A percentile compares a stretch with the other conserved stretches of the same genome.
Conservation (phyloP, 2,329 filamentous ascomycete genomes). For the Gaeumannomyces tritici region DNA sequence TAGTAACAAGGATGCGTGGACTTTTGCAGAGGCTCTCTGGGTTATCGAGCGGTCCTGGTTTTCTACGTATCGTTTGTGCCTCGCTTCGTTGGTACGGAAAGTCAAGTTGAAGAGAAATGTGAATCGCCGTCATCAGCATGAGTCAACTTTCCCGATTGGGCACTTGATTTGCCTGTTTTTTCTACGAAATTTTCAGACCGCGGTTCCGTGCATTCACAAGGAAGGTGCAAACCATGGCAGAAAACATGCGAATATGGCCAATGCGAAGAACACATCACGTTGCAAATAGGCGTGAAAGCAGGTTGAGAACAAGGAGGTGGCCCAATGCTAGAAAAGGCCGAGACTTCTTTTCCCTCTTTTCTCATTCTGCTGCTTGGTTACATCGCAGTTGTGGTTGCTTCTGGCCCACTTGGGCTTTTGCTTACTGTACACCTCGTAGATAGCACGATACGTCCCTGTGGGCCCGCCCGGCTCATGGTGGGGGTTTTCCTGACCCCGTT, state of each 20-base stretch:
- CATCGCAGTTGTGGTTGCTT: background rate
- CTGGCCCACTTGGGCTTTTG: background rate
- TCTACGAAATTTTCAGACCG: background rate
- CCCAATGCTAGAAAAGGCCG: too few species aligned
- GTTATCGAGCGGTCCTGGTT: background rate
- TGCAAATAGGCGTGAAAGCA: too few species aligned
- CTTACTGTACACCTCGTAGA: too few species aligned
- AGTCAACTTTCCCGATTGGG: constrained; percentile 2
- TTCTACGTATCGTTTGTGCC: background rate
- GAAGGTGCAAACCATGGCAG: too few species aligned
- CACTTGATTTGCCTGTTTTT: background rate
- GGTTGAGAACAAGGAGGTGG: too few species aligned
- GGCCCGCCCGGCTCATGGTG: too few species aligned
- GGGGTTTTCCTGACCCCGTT: background rate
- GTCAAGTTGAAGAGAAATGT: background rate
- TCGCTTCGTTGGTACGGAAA: background rate
- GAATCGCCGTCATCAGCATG: constrained; percentile 3
- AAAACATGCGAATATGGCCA: background rate
- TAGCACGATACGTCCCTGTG: too few species aligned
- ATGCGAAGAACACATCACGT: background rate
- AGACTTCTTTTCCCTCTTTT: background rate
- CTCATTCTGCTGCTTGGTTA: too few species aligned
- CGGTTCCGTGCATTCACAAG: background rate
- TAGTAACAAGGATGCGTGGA: background rate
- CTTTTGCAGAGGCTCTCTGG: background rate